phyloP scores from a whole-genome alignment of 2,329 filamentous ascomycete species.

The Aspergillus candidus region DNA sequence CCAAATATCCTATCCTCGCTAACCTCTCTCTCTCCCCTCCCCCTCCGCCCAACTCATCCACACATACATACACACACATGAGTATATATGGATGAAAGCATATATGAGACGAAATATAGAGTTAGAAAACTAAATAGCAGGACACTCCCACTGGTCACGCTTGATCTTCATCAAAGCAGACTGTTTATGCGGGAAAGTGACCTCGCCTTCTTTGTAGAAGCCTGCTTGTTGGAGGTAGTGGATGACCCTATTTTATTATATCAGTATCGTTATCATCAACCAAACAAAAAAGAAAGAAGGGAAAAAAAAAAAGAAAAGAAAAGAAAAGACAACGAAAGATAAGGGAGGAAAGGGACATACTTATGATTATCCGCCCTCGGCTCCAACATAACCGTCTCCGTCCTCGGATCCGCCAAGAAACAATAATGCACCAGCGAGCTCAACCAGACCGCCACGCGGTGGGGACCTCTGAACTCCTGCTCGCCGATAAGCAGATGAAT shows the following conservation, averaged over 20 bases:
- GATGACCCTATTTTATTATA: conserved; percentile 51
- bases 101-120: no score
- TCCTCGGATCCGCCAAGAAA: conserved; percentile 69
- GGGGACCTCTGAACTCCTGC: conserved; percentile 78
- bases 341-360: conserved; percentile 47
- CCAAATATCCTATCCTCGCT: no score
- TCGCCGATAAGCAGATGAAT: conserved; percentile 87
- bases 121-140: conserved; percentile 45
- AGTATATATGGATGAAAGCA: no score
- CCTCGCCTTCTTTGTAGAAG: conserved; percentile 80
- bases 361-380: conserved; percentile 85
- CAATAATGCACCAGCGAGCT: conserved; percentile 83
- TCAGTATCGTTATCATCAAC: conserved; percentile 9
- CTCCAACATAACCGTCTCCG: conserved; percentile 77
- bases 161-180: conserved; percentile 76
- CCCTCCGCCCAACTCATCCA: no score
- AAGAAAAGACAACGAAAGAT: not conserved
- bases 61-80: no score
- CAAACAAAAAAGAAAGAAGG: not conserved
- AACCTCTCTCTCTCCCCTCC: no score
- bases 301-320: not conserved
- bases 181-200: conserved; percentile 88
- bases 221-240: conserved; percentile 65
- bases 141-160: conserved; percentile 73
- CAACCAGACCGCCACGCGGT: conserved; percentile 73